Base-by-base conservation (phyloP, 148 eudicot genomes). In the Heliosperma pusillum region DNA sequence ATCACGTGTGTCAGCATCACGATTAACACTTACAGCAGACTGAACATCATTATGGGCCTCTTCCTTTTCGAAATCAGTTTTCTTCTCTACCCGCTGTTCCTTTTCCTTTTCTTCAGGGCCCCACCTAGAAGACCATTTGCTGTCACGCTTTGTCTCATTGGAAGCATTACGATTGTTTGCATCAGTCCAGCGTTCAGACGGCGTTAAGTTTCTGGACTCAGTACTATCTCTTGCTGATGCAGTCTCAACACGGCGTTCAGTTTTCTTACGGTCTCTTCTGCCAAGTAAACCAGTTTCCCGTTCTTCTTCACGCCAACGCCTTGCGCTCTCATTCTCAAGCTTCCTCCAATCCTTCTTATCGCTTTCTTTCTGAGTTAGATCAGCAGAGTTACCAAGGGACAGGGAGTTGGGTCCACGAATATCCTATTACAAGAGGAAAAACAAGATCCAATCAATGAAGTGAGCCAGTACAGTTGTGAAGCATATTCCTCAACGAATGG, bases 251-350 rank as follows among this genome's bases (percentile, higher is more conserved):
- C 98, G 95, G 47, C 98, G 91, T 52, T 90, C 98, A 16, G 88
- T 73, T 78, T 92, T 95, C 82, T 92, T 85, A 47, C 90, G 89
- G 57, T 91, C 97, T 80, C 96, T 90, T 86, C 97, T 87, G 71
- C 93, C 96, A 77, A 95, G 93, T 77, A 95, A 82, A 77, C 98
- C 92, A 70, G 97, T 95, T 87, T 95, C 98, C 80, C 98, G 86
- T 85, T 95, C 98, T 78, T 95, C 98, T 84, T 95, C 98, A 52
- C 96, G 97, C 98, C 98, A 95, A 72, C 96, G 96, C 66, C 93
- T 88, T n/a, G 87, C 85, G 80, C 86, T 83, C 44, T 94, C 96
- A 73, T 83, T 82, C 72, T 95, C 97, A 74, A 73, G 81, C 82
- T 80, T 90, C 79, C 93, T 86, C 96, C 97, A 89, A 74, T 91